Percentiles rank a stretch among this genome's conserved stretches.
phyloP scores from a whole-genome alignment of 352 stramenopile genomes.

The Globisporangium lucens region DNA sequence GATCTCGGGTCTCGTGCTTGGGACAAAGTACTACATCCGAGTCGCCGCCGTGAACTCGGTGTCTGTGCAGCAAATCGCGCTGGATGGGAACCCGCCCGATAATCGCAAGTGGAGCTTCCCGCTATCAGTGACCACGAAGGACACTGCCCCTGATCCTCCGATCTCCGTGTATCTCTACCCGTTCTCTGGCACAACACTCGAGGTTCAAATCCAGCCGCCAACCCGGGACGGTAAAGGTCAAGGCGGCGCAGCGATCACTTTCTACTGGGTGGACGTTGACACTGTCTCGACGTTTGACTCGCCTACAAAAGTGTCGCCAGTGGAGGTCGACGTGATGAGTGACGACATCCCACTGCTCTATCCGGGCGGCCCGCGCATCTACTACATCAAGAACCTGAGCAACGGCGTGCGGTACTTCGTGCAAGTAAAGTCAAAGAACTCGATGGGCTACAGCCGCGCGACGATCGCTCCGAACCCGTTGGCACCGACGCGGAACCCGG shows the following conservation, averaged over 20 bases:
- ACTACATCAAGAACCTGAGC: constrained; percentile 65
- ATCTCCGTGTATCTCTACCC: constrained; percentile 53
- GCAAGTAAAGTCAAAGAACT: constrained; percentile 76
- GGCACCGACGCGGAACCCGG: constrained; percentile 46
- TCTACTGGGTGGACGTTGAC: constrained; percentile 69
- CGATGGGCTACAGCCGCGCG: constrained; percentile 60
- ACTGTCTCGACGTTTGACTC: constrained; percentile 76
- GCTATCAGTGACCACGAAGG: constrained; percentile 63
- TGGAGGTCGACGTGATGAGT: constrained; percentile 30
- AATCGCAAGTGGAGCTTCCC: constrained; percentile 92
- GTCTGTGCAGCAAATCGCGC: constrained; percentile 76
- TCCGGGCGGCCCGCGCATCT: constrained; percentile 54
- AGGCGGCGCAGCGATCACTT: constrained; percentile 38
- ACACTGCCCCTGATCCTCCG: constrained; percentile 81
- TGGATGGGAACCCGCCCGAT: constrained; percentile 70
- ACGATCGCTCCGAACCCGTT: constrained; percentile 57
- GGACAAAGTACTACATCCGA: constrained; percentile 88
- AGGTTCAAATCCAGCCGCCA: constrained; percentile 75
- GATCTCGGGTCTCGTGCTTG: constrained; percentile 61
- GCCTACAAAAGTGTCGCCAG: constrained; percentile 34
- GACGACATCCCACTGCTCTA: constrained; percentile 51
- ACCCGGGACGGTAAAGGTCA: constrained; percentile 59
- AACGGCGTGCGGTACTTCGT: constrained; percentile 84
- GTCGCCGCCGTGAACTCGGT: constrained; percentile 91
- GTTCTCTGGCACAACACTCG: constrained; percentile 56